Conservation (phyloP, 1,139 yeast genomes). For the Debaryomycetaceae sp. region DNA sequence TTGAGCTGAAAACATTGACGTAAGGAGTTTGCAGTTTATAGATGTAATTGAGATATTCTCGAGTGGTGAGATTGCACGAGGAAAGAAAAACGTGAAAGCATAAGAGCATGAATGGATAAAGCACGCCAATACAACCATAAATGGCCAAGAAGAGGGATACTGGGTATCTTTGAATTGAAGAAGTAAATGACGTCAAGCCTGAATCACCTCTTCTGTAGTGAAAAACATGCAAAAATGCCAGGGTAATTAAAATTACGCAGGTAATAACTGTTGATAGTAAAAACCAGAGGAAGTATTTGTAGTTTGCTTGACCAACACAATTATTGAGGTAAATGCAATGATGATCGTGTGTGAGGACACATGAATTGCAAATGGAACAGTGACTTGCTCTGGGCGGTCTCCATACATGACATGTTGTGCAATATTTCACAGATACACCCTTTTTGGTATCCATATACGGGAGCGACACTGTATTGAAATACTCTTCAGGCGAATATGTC, state of each 20-base stretch:
- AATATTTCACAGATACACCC: conserved; percentile 43
- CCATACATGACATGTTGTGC: conserved; percentile 48
- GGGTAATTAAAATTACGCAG: conserved; percentile 19
- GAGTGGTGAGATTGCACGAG: conserved; percentile 61
- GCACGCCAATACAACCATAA: conserved; percentile 37
- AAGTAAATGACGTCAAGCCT: conserved; percentile 11
- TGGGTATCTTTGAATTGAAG: conserved; percentile 30
- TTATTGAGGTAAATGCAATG: conserved; percentile 39
- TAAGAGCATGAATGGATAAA: conserved; percentile 56
- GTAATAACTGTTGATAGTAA: conserved; percentile 21
- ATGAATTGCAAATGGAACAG: conserved; percentile 42
- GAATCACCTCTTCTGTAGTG: conserved; percentile 14
- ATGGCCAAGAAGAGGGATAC: conserved; percentile 48
- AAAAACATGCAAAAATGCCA: conserved; percentile 28
- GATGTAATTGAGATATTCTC: conserved; percentile 55
- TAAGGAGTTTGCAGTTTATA: conserved; percentile 18
- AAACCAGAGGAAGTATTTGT: conserved; percentile 41
- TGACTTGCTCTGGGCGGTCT: conserved; percentile 44
- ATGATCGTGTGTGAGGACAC: conserved; percentile 43
- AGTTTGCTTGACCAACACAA: conserved; percentile 36
- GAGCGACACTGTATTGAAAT: conserved; percentile 51
- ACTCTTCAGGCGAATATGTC: conserved; percentile 54
- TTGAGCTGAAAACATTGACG: conserved; percentile 43
- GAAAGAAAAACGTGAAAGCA: conserved; percentile 53
- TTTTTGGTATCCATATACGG: conserved; percentile 34